A percentile compares a stretch with the other conserved stretches of the same genome.
Evolutionary conservation across 805 yeast genomes (phyloP).

Genomic region (Metschnikowia dekortorum): DNA sequence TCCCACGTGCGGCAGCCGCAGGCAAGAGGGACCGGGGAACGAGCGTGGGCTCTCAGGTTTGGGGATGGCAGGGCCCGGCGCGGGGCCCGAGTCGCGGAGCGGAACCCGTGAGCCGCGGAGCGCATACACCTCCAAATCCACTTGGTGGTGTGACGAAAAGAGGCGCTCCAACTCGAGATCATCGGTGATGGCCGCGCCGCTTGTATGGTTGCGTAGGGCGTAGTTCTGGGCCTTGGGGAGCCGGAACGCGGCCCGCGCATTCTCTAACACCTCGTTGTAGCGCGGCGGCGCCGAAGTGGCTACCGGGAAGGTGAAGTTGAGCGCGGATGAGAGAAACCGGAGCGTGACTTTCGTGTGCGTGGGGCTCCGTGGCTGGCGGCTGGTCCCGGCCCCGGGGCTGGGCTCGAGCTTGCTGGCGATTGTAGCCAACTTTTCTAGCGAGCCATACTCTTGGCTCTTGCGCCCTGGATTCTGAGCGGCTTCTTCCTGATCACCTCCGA

Average conservation of each 20-base stretch:
- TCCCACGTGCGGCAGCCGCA: conserved; percentile 31
- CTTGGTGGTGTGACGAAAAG: conserved; percentile 25
- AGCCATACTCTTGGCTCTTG: not conserved
- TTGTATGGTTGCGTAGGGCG: conserved; percentile 24
- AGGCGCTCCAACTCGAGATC: conserved; percentile 39
- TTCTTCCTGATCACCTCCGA: not conserved
- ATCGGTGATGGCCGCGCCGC: conserved; percentile 24
- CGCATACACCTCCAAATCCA: conserved; percentile 36
- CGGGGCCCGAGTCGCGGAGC: not conserved
- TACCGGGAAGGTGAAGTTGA: conserved; percentile 64
- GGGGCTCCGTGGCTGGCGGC: not conserved
- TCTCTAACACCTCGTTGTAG: conserved; percentile 67
- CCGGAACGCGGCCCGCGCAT: conserved; percentile 68
- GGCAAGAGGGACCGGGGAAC: conserved; percentile 17
- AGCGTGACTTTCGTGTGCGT: conserved; percentile 28
- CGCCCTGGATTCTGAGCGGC: not conserved
- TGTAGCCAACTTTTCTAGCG: not conserved
- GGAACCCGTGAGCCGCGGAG: conserved; percentile 9
- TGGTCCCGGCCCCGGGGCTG: not conserved
- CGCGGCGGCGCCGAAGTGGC: conserved; percentile 77
- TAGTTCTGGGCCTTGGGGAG: conserved; percentile 20
- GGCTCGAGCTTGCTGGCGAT: conserved; percentile 1
- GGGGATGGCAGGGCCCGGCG: not conserved
- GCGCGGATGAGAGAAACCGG: conserved; percentile 48
- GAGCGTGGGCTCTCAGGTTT: not conserved